Conservation (phyloP, 2,329 filamentous ascomycete genomes). For the Capronia epimyces region DNA sequence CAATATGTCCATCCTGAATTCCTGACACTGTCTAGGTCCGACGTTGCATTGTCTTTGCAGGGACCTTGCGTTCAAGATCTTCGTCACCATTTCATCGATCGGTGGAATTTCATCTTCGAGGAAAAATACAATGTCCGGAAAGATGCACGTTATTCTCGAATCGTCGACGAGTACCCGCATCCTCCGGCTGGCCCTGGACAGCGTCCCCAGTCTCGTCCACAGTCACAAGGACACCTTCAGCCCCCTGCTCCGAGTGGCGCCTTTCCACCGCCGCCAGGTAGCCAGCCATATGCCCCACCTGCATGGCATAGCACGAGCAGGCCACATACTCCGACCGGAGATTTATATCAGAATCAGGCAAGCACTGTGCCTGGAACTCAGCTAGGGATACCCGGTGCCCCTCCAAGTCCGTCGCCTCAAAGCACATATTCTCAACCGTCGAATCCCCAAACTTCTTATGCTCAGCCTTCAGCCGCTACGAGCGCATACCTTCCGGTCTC, state of each 20-base stretch:
- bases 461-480: neutral
- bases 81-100: conserved; percentile 70
- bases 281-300: conserved; percentile 25
- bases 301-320: conserved; percentile 26
- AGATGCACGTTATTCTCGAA: conserved; percentile 45
- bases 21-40: conserved; percentile 45
- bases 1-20: neutral
- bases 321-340: conserved; percentile 16
- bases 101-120: conserved; percentile 87
- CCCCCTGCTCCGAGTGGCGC: conserved; percentile 27
- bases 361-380: neutral
- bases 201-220: conserved; percentile 32
- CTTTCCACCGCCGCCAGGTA: conserved; percentile 24
- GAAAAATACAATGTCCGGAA: conserved; percentile 67
- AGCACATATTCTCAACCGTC: conserved; percentile 2
- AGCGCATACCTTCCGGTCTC: conserved; percentile 2
- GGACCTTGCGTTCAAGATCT: conserved; percentile 73
- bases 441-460: neutral
- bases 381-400: neutral
- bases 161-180: conserved; percentile 33
- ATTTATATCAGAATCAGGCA: conserved; percentile 10
- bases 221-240: conserved; percentile 33
- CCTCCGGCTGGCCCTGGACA: conserved; percentile 32
- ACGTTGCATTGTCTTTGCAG: conserved; percentile 69
- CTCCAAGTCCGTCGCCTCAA: conserved; percentile 1